phyloP scores from a whole-genome alignment of 345 rosid genomes.

The Acer saccharum region DNA sequence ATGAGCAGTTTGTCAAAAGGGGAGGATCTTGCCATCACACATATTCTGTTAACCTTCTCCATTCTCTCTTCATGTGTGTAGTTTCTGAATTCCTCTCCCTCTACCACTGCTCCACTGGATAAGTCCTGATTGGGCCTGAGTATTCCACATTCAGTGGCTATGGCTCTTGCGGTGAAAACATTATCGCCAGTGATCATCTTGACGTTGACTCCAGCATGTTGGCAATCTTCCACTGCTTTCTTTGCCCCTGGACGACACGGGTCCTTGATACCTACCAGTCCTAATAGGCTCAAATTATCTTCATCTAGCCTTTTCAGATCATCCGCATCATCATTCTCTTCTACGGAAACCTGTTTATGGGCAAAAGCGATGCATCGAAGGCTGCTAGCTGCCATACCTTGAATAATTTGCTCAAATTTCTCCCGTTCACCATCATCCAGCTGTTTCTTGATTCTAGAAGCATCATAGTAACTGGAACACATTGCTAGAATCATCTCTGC shows the following conservation, averaged over 20 bases:
- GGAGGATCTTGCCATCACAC: conserved; percentile 83
- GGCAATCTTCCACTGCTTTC: conserved; percentile 64
- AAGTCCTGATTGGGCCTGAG: conserved; percentile 37
- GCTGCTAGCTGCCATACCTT: conserved; percentile 65
- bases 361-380: conserved; percentile 82
- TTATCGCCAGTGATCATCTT: conserved; percentile 88
- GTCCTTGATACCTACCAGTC: conserved; percentile 75
- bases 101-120: conserved; percentile 44
- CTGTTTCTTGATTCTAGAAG: conserved; percentile 38
- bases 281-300: conserved; percentile 47
- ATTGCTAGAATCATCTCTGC: conserved; percentile 72
- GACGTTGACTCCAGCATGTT: conserved; percentile 65
- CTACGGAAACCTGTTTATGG: conserved; percentile 34
- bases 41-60: conserved; percentile 51
- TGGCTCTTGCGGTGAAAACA: conserved; percentile 75
- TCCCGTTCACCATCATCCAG: conserved; percentile 34
- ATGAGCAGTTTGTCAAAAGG: conserved; percentile 73
- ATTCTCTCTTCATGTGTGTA: conserved; percentile 44
- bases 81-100: conserved; percentile 61
- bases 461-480: conserved; percentile 63
- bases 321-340: neutral
- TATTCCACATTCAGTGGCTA: conserved; percentile 77
- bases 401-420: conserved; percentile 48
- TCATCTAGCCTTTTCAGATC: conserved; percentile 29
- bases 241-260: conserved; percentile 70